These are phyloP conservation scores for Lagenidium giganteum DNA, from an alignment of 352 stramenopile genomes.

Conservation along the genomic window DNA sequence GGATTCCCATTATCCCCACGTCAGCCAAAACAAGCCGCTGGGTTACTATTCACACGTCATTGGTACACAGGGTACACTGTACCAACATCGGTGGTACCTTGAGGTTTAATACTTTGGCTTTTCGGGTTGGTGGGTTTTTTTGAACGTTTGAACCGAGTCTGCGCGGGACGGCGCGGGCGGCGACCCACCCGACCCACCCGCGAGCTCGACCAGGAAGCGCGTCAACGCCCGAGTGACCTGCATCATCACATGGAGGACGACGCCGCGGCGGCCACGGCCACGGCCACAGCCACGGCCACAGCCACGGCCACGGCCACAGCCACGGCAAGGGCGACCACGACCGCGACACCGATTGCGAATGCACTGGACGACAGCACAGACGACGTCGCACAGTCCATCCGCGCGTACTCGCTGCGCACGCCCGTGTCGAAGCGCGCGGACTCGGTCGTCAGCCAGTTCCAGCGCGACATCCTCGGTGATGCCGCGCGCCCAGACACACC, in stretches of 20 bases:
- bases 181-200: constrained; percentile 2
- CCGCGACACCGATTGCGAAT: too few relatives aligned
- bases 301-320: too few relatives aligned
- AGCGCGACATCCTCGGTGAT: constrained; percentile 56
- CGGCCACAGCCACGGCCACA: too few relatives aligned
- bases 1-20: constrained; percentile 4
- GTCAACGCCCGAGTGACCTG: neutral
- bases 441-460: constrained; percentile 50
- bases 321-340: too few relatives aligned
- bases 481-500: neutral
- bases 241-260: constrained; percentile 6
- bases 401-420: constrained; percentile 29
- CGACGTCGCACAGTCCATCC: too few relatives aligned
- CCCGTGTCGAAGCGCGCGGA: constrained; percentile 24
- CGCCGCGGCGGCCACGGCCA: too few relatives aligned
- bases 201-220: neutral
- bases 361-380: too few relatives aligned
- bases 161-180: neutral
- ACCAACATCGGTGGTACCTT: neutral
- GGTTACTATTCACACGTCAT: constrained; percentile 2
- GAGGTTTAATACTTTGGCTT: constrained; percentile 14
- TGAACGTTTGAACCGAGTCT: constrained; percentile 3
- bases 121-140: constrained; percentile 7
- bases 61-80: too few relatives aligned
- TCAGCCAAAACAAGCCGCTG: too few relatives aligned